These are phyloP conservation scores for Cladophialophora psammophila DNA, from an alignment of 2,329 filamentous ascomycete species.

Conservation along the genomic window DNA sequence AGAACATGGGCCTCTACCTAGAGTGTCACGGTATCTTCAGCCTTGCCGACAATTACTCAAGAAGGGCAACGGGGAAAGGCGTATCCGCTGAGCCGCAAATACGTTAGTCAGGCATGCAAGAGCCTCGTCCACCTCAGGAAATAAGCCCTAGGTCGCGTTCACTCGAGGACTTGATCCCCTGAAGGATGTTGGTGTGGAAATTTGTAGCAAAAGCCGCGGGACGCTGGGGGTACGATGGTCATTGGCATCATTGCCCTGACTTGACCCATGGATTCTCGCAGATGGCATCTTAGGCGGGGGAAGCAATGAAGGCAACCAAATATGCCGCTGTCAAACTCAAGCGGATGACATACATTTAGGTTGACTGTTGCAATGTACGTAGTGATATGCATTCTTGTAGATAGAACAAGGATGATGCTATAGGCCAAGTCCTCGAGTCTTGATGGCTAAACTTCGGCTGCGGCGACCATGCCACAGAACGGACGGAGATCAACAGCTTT, in stretches of 20 bases:
- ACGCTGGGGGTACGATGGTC: background rate
- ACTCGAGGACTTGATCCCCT: background rate
- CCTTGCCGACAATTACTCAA: slow-evolving; percentile 2
- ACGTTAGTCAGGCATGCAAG: background rate
- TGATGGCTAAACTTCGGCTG: background rate
- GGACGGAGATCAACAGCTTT: background rate
- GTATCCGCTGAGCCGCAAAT: background rate
- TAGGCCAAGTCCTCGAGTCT: background rate
- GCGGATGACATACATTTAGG: background rate
- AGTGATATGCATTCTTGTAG: background rate
- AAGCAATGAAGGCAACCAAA: background rate
- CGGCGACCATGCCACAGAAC: background rate
- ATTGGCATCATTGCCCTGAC: background rate
- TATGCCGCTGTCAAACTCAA: background rate
- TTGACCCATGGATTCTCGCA: background rate
- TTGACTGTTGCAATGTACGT: background rate
- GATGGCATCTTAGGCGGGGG: background rate
- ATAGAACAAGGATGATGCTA: background rate
- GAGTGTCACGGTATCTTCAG: background rate
- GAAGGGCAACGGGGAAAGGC: background rate
- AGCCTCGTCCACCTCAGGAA: background rate
- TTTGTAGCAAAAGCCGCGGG: background rate
- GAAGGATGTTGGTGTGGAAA: background rate
- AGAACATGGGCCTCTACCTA: background rate
- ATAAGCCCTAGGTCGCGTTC: background rate